These are phyloP conservation scores for Jackrogersella multiformis DNA, from an alignment of 495 filamentous ascomycete species.

Conservation along the genomic window DNA sequence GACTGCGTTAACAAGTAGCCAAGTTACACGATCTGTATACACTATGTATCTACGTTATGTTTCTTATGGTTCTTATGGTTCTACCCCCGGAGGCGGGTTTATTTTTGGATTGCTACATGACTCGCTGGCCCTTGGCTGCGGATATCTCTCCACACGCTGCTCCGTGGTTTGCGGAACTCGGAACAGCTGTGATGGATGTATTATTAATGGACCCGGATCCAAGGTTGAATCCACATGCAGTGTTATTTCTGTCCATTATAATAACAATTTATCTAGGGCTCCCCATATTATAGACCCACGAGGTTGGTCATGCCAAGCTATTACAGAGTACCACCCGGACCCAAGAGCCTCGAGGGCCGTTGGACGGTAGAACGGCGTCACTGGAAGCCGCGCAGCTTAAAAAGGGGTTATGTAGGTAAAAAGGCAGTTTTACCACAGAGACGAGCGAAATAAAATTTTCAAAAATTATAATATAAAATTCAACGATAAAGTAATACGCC, in stretches of 20 bases:
- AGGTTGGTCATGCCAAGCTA: constrained; percentile 29
- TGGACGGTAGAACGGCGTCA: constrained; percentile 7
- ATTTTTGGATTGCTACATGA: constrained; percentile 1
- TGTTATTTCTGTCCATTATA: constrained; percentile 6
- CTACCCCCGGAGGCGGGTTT: no score
- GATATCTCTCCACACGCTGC: neutral
- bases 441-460: no score
- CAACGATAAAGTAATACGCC: no score
- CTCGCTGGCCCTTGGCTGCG: neutral
- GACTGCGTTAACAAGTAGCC: no score
- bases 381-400: no score
- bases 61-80: no score
- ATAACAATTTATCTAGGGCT: constrained; percentile 9
- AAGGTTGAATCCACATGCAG: constrained; percentile 4
- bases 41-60: no score
- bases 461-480: no score
- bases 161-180: constrained; percentile 17
- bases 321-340: constrained; percentile 13
- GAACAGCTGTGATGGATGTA: constrained; percentile 2
- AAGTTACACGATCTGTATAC: neutral
- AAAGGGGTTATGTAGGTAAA: no score
- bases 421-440: no score
- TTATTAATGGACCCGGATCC: constrained; percentile 15
- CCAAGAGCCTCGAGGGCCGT: constrained; percentile 19
- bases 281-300: constrained; percentile 30